Percentiles rank a stretch among this genome's conserved stretches.
phyloP scores from a whole-genome alignment of 768 basidiomycete species.

The Cubamyces lactineus region DNA sequence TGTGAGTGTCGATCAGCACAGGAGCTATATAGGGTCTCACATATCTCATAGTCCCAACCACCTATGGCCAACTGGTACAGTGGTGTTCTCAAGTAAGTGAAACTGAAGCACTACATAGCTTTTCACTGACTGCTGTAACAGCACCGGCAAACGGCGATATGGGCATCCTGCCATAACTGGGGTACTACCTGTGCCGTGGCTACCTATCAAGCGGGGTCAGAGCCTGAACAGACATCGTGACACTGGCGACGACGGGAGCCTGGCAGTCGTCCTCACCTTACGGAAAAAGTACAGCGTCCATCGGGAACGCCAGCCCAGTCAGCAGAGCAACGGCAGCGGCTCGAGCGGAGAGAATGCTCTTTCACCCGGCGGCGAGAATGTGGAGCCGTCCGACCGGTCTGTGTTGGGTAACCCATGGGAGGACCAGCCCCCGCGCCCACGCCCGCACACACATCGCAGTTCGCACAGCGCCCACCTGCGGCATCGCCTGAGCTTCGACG shows the following conservation, averaged over 20 bases:
- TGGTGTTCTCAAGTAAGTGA: constrained; percentile 83
- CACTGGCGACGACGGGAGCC: constrained; percentile 45
- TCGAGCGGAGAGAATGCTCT: neutral
- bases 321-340: constrained; percentile 13
- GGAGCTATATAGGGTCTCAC: constrained; percentile 9
- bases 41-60: constrained; percentile 75
- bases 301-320: constrained; percentile 15
- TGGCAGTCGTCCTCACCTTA: constrained; percentile 82
- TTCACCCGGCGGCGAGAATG: constrained; percentile 1
- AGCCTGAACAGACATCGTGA: constrained; percentile 37
- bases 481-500: constrained; percentile 82
- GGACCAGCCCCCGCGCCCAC: constrained; percentile 39
- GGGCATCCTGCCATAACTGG: constrained; percentile 97
- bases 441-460: constrained; percentile 24
- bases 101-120: neutral
- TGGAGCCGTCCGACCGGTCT: constrained; percentile 19
- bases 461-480: constrained; percentile 33
- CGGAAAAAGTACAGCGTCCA: constrained; percentile 68
- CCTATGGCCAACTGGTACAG: constrained; percentile 96
- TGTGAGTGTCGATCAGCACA: constrained; percentile 42
- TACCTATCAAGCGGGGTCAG: constrained; percentile 76
- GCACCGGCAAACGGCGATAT: constrained; percentile 93
- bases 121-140: constrained; percentile 36
- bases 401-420: constrained; percentile 65
- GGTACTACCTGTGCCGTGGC: constrained; percentile 90